Evolutionary conservation across 2,329 filamentous ascomycete species (phyloP).

Genomic region (Paraphaeosphaeria minitans): DNA sequence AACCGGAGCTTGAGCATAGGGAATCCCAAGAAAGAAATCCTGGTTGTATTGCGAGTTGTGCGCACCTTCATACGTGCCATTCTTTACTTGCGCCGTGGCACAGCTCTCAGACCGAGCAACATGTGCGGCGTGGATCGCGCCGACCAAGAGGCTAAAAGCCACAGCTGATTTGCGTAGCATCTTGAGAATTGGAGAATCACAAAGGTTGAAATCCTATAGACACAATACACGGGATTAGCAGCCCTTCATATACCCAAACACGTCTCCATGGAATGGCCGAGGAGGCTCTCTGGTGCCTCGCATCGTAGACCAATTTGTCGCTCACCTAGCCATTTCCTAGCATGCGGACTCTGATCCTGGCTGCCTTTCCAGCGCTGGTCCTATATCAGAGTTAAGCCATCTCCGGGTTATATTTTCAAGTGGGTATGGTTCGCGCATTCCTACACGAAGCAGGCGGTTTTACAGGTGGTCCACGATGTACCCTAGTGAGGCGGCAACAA

Average conservation of each 20-base stretch:
- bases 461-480: not conserved
- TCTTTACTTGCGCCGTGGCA: conserved; percentile 29
- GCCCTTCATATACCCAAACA: conserved; percentile 4
- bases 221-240: not conserved
- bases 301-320: not conserved
- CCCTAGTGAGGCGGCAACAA: not conserved
- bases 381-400: not conserved
- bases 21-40: conserved; percentile 54
- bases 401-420: not conserved
- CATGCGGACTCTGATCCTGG: not conserved
- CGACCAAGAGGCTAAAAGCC: conserved; percentile 1
- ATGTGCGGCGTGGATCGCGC: not conserved
- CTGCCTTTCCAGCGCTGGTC: not conserved
- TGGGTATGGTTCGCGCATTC: not conserved
- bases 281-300: not conserved
- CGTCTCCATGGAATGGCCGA: not conserved
- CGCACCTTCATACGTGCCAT: conserved; percentile 47
- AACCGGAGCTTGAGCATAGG: conserved; percentile 44
- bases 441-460: not conserved
- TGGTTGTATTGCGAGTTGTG: conserved; percentile 47
- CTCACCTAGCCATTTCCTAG: not conserved
- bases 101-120: not conserved
- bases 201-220: not conserved
- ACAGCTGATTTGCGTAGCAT: conserved; percentile 5
- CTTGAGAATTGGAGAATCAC: not conserved